Base-by-base conservation (phyloP, 495 filamentous ascomycete genomes). In the Trypethelium eluteriae region DNA sequence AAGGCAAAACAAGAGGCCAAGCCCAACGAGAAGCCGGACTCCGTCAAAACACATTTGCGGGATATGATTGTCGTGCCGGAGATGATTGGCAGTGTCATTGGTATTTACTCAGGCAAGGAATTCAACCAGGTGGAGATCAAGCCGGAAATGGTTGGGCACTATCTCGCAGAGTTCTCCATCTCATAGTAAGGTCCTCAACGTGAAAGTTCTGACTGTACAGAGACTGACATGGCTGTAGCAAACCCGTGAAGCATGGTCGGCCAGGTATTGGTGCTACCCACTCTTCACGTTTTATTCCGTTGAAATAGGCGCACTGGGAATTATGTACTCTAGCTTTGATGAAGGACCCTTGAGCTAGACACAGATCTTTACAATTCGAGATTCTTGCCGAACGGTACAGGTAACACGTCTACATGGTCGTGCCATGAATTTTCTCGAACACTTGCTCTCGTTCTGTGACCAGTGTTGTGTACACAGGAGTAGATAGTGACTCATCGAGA, bases 91-190 rank as follows among this genome's bases (percentile, higher is more conserved):
- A 88, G 83, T 79, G 94, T 98, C 74, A 88, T 98, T 76, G 94
- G 93, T 79, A 94, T 98, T 84, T 98, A 98, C 87, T 94, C 90
- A 69, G 94, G 94, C 79, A 98, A 98, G 87, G 95, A 97, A 83
- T 98, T 98, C 88, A 98, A 98, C 86, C 92, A 96, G 85, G 92
- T 98, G 73, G 94, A 98, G 81, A 94, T 98, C 83, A 96, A 96
- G 87, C 94, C 94, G 68, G 94, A 98, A 87, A 98, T 98, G 94
- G 94, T 98, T 82, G 94, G 94, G 77, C 92, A 96, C 85, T 98
- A 98, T 86, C 85, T 98, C 67, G 94, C 84, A 77, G 94, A 98
- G 83, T 98, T 98, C 85, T 96, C 91, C 69, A 98, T 98, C 82
- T 91, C 91, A 82, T 98, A 98, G 92, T 96, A 89, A 75, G 92